Conservation (phyloP, 495 filamentous ascomycete genomes). For the Lindgomyces ingoldianus region DNA sequence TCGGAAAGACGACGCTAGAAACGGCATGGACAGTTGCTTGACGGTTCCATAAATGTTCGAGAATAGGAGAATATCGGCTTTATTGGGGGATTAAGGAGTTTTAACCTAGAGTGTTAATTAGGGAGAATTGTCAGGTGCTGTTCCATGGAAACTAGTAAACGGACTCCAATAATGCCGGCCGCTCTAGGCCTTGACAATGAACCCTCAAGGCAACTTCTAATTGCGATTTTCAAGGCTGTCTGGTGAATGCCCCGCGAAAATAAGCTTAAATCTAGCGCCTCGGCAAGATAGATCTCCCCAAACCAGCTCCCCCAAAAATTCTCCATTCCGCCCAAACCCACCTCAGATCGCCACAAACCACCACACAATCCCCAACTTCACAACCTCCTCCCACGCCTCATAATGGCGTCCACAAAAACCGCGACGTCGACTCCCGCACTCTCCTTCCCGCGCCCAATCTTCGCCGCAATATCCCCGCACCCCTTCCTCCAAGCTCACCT, state of each 20-base stretch:
- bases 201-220: no score
- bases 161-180: no score
- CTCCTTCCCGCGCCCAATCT: conserved; percentile 75
- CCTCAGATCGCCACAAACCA: neutral
- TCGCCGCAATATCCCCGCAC: conserved; percentile 85
- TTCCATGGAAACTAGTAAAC: no score
- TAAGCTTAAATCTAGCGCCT: conserved; percentile 27
- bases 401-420: conserved; percentile 13
- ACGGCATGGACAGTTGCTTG: no score
- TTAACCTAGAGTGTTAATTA: neutral
- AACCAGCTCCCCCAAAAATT: neutral
- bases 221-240: no score
- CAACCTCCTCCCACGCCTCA: neutral
- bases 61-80: no score
- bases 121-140: neutral
- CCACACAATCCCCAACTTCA: neutral
- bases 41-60: no score
- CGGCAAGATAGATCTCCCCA: neutral
- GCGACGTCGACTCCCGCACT: conserved; percentile 45
- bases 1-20: no score
- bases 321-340: conserved; percentile 7
- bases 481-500: conserved; percentile 90
- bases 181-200: no score
- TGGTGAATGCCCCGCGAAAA: neutral
- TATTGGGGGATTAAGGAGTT: no score